A percentile compares a stretch with the other conserved stretches of the same genome.
These are phyloP conservation scores for Chrysanthemum makinoi DNA, from an alignment of 129 eudicot species.

Conservation along the genomic window DNA sequence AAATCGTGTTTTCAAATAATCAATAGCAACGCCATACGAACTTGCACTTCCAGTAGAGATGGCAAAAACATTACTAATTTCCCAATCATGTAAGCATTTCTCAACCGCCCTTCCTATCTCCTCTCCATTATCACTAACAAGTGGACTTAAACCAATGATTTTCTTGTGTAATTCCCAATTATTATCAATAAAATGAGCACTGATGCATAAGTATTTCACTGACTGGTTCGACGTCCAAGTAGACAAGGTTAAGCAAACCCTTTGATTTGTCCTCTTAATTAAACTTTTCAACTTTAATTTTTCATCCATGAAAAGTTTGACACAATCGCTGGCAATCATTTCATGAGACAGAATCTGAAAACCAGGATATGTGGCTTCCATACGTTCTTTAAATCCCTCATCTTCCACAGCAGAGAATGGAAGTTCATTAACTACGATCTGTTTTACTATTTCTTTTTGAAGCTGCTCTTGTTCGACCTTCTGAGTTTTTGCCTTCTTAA, in stretches of 20 bases:
- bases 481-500: not conserved
- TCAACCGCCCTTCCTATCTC: slow-evolving; percentile 16
- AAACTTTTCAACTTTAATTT: slow-evolving; percentile 10
- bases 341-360: slow-evolving; percentile 8
- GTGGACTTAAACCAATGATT: slow-evolving; percentile 11
- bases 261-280: not conserved
- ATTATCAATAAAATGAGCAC: slow-evolving; percentile 12
- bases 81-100: slow-evolving; percentile 19
- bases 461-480: not conserved
- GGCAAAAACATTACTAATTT: slow-evolving; percentile 9
- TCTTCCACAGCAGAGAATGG: slow-evolving; percentile 7
- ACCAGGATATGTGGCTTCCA: slow-evolving; percentile 3
- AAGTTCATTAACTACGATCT: not conserved
- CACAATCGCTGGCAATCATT: not conserved
- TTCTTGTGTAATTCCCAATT: slow-evolving; percentile 5
- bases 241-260: slow-evolving; percentile 15
- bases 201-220: slow-evolving; percentile 18
- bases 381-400: not conserved
- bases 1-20: not conserved
- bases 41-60: slow-evolving; percentile 10
- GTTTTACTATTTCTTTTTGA: slow-evolving; percentile 3
- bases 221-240: not conserved
- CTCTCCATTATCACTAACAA: slow-evolving; percentile 13
- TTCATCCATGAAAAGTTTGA: slow-evolving; percentile 2
- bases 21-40: slow-evolving; percentile 8